Conservation (phyloP, 2,329 filamentous ascomycete genomes). For the Calcarisporium arbuscula region DNA sequence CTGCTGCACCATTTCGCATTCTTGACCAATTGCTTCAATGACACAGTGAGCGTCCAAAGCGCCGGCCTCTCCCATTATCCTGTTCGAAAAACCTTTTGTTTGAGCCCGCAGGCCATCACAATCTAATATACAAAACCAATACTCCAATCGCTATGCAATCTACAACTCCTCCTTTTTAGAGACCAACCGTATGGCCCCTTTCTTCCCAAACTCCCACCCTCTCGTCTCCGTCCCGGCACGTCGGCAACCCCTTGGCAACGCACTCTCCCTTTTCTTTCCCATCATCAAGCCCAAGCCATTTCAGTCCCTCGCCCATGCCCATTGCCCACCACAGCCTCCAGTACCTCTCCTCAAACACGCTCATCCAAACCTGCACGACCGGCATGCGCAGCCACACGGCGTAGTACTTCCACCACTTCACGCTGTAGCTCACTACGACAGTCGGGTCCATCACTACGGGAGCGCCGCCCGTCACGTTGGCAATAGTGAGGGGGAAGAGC, state of each 20-base stretch:
- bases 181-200: conserved; percentile 4
- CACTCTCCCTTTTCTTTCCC: conserved; percentile 9
- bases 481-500: conserved; percentile 7
- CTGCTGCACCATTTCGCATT: no score
- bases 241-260: conserved; percentile 7
- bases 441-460: conserved; percentile 8
- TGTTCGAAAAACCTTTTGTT: no score
- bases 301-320: conserved; percentile 7
- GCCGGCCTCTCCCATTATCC: no score
- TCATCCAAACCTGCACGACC: conserved; percentile 9
- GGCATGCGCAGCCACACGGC: conserved; percentile 10
- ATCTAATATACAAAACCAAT: no score
- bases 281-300: conserved; percentile 7
- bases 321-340: conserved; percentile 8
- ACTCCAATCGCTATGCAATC: no score
- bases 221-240: conserved; percentile 3
- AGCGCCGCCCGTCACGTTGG: conserved; percentile 8
- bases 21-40: no score
- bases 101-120: no score
- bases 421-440: conserved; percentile 7
- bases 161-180: background rate
- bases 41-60: no score
- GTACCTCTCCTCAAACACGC: conserved; percentile 7
- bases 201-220: no score
- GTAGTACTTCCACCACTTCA: conserved; percentile 10